Percentiles rank a stretch among this genome's conserved stretches.
Evolutionary conservation across 2,329 filamentous ascomycete species (phyloP).

Genomic region (Apiospora arundinis): DNA sequence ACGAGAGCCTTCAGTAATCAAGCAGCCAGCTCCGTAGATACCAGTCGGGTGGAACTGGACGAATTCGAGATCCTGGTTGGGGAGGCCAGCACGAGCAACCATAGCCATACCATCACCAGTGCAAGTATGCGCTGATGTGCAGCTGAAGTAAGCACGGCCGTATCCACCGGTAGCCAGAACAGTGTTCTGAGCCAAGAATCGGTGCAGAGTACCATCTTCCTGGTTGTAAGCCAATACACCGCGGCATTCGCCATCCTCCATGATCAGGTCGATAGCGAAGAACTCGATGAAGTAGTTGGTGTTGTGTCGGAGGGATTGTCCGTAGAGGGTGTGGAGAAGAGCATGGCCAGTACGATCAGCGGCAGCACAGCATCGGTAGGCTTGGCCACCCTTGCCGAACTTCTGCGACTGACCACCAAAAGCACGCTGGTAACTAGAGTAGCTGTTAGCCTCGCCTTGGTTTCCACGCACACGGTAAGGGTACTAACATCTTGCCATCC

Average conservation of each 20-base stretch:
- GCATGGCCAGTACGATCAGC: constrained; percentile 97
- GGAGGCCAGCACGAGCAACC: constrained; percentile 95
- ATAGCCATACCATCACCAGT: constrained; percentile 99
- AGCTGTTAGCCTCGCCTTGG: constrained; percentile 31
- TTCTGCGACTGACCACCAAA: constrained; percentile 98
- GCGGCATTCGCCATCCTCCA: constrained; percentile 96
- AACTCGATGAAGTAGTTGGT: constrained; percentile 99
- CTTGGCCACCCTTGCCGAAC: constrained; percentile 95
- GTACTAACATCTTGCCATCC: constrained; percentile 85
- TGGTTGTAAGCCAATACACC: constrained; percentile 98
- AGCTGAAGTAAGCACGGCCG: constrained; percentile 97
- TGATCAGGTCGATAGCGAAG: constrained; percentile 95
- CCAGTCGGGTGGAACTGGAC: constrained; percentile 99
- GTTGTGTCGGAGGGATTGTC: constrained; percentile 95
- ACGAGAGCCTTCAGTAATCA: constrained; percentile 97
- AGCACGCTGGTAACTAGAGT: constrained; percentile 85
- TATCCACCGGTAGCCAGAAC: constrained; percentile 97
- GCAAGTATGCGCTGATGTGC: constrained; percentile 97
- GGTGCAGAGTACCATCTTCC: constrained; percentile 96
- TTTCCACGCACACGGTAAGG: neutral
- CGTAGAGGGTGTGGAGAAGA: constrained; percentile 97
- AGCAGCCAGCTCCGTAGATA: constrained; percentile 97
- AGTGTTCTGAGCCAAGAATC: constrained; percentile 96
- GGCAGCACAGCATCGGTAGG: constrained; percentile 95
- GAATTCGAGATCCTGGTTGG: constrained; percentile 99